A percentile compares a stretch with the other conserved stretches of the same genome.
These are phyloP conservation scores for Coprinellus micaceus DNA, from an alignment of 768 basidiomycete species.

Conservation along the genomic window DNA sequence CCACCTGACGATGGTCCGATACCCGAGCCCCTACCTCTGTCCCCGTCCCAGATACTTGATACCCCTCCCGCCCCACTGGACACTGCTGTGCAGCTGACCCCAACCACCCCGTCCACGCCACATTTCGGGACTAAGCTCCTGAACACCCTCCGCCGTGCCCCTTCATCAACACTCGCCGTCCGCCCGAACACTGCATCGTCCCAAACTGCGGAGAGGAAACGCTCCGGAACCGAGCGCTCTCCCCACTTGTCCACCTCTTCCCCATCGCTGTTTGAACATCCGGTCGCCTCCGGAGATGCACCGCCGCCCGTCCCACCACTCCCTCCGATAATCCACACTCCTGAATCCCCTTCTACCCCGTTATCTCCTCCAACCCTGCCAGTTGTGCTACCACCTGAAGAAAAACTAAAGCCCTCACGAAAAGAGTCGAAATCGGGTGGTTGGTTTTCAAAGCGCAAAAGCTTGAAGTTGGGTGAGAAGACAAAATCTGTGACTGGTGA, in stretches of 20 bases:
- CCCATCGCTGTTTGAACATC: constrained; percentile 19
- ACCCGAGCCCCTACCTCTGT: neutral
- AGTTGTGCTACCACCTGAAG: constrained; percentile 31
- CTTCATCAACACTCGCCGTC: constrained; percentile 26
- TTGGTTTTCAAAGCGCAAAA: constrained; percentile 56
- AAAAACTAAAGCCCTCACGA: constrained; percentile 33
- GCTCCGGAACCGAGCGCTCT: constrained; percentile 25
- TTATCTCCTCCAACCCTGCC: constrained; percentile 13
- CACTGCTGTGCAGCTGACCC: constrained; percentile 12
- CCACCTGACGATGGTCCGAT: neutral
- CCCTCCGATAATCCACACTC: constrained; percentile 14
- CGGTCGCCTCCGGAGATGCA: constrained; percentile 13
- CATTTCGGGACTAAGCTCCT: constrained; percentile 25
- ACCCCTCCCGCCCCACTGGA: constrained; percentile 1
- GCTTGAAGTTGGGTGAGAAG: constrained; percentile 37
- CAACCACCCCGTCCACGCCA: constrained; percentile 17
- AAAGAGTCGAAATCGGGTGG: constrained; percentile 33
- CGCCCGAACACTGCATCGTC: constrained; percentile 10
- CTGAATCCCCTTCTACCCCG: constrained; percentile 6
- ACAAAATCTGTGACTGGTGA: constrained; percentile 14
- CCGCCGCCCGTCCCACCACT: constrained; percentile 23
- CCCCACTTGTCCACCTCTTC: constrained; percentile 27
- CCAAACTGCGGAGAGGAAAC: constrained; percentile 23
- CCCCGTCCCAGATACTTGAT: neutral
- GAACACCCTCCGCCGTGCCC: constrained; percentile 29